Evolutionary conservation across 192 early-diverging fungal species (phyloP).

Genomic region (Backusella macrospora): DNA sequence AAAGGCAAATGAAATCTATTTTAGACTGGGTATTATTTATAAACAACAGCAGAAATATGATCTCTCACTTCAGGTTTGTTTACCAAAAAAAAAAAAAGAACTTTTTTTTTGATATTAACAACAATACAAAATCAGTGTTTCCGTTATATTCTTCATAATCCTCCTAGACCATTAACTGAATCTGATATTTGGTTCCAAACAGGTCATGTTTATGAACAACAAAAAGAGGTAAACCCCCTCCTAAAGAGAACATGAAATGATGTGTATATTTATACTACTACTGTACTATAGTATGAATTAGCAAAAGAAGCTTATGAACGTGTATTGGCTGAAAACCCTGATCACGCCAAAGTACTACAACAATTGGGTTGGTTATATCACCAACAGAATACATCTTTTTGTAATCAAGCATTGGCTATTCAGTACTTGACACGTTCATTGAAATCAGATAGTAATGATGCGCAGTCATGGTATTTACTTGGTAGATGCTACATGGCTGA

Average conservation of each 20-base stretch:
- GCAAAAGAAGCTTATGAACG: conserved; percentile 93
- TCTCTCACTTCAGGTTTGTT: conserved; percentile 63
- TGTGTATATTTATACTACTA: conserved; percentile 36
- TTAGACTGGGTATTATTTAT: conserved; percentile 97
- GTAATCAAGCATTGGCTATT: conserved; percentile 84
- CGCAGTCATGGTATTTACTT: conserved; percentile 93
- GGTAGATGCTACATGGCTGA: conserved; percentile 98
- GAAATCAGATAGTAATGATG: conserved; percentile 82
- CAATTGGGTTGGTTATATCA: conserved; percentile 97
- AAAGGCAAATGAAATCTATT: conserved; percentile 97
- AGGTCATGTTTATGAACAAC: conserved; percentile 94
- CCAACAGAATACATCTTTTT: conserved; percentile 78
- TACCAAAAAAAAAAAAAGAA: background rate
- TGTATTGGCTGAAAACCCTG: conserved; percentile 85
- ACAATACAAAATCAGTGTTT: conserved; percentile 65
- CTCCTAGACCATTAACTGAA: conserved; percentile 89
- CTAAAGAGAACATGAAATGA: background rate
- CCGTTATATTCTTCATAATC: conserved; percentile 80
- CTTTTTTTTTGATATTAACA: background rate
- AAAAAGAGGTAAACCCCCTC: conserved; percentile 69
- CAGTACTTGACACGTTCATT: conserved; percentile 81
- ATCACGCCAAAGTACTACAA: conserved; percentile 93
- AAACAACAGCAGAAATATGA: conserved; percentile 85
- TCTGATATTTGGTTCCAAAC: conserved; percentile 98
- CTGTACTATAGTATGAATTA: conserved; percentile 40